Percentiles rank a stretch among this genome's conserved stretches.
Evolutionary conservation across 1,139 yeast genomes (phyloP).

Genomic region (Pichia sp.): DNA sequence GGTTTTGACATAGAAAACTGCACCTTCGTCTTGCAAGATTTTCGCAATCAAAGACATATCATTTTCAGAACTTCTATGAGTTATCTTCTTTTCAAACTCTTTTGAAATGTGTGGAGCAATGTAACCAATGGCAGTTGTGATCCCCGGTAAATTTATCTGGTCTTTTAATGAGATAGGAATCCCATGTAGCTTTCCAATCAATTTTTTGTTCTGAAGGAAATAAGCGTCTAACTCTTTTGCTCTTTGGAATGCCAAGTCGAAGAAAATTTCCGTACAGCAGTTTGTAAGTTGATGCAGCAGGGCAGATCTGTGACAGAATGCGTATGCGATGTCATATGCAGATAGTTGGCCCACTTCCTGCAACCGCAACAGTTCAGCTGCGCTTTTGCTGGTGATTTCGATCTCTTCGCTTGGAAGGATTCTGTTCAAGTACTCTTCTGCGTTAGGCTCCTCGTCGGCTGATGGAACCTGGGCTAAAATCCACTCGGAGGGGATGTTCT

Average conservation of each 20-base stretch:
- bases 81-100: conserved; percentile 21
- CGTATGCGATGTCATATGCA: conserved; percentile 43
- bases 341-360: conserved; percentile 35
- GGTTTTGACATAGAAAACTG: conserved; percentile 53
- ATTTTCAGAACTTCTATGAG: conserved; percentile 14
- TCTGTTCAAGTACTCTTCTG: conserved; percentile 27
- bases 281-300: conserved; percentile 54
- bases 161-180: conserved; percentile 61
- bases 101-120: conserved; percentile 35
- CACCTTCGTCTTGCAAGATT: conserved; percentile 45
- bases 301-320: conserved; percentile 55
- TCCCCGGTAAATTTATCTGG: conserved; percentile 45
- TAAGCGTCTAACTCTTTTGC: conserved; percentile 46
- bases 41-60: conserved; percentile 38
- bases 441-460: conserved; percentile 30
- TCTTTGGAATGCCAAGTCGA: conserved; percentile 36
- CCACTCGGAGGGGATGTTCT: conserved; percentile 33
- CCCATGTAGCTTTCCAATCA: conserved; percentile 60
- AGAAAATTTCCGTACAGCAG: conserved; percentile 41
- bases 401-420: conserved; percentile 27
- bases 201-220: conserved; percentile 33
- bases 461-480: conserved; percentile 11
- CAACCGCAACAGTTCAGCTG: conserved; percentile 10
- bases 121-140: conserved; percentile 44
- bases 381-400: conserved; percentile 23